A percentile compares a stretch with the other conserved stretches of the same genome.
Evolutionary conservation across 2,329 filamentous ascomycete genomes (phyloP).

Genomic region (Cordyceps militaris): DNA sequence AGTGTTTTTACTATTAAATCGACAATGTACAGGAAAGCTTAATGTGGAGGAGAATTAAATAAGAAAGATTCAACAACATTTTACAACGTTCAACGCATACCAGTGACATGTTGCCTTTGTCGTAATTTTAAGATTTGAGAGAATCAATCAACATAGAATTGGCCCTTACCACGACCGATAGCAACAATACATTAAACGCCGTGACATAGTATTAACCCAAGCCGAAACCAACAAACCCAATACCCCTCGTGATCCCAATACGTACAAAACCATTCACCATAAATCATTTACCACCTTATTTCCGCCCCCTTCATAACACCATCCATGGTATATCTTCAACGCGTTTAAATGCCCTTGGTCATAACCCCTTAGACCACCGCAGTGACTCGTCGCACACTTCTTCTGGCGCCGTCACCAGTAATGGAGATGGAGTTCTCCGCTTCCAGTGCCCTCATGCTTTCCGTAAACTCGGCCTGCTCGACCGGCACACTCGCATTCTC

Average conservation of each 20-base stretch:
- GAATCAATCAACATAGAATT: neutral
- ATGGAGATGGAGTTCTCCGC: constrained; percentile 77
- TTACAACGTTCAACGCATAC: neutral
- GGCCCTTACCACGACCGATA: neutral
- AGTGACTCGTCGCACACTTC: constrained; percentile 70
- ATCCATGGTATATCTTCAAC: constrained; percentile 4
- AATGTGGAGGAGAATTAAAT: constrained; percentile 2
- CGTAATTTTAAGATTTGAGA: no score
- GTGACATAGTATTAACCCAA: neutral
- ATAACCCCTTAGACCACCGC: constrained; percentile 28
- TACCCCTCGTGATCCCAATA: neutral
- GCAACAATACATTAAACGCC: neutral
- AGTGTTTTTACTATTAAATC: no score
- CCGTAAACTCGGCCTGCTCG: constrained; percentile 73
- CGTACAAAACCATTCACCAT: neutral
- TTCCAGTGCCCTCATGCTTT: constrained; percentile 73
- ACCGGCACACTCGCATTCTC: constrained; percentile 66
- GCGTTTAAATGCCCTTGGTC: neutral
- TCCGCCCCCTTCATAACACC: constrained; percentile 4
- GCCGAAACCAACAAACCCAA: neutral
- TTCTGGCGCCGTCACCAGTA: constrained; percentile 75
- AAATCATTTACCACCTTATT: neutral
- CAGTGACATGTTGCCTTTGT: neutral
- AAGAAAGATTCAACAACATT: neutral
- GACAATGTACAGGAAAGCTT: neutral